phyloP scores from a whole-genome alignment of 257 asterid genomes.

The Solanum commersonii region DNA sequence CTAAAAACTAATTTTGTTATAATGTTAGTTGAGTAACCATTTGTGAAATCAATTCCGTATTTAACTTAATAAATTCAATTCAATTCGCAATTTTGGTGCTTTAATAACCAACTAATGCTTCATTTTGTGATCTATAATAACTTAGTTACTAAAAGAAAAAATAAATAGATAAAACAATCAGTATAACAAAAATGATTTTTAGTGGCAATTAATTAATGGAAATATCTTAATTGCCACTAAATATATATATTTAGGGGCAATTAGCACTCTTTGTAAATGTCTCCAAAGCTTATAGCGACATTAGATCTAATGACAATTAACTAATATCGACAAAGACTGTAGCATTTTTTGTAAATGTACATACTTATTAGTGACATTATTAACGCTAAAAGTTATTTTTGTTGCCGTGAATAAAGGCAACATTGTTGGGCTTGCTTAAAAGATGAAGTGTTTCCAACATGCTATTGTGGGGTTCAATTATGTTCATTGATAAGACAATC shows the following conservation, averaged over 20 bases:
- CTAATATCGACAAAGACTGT: too few species aligned
- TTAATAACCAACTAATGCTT: not conserved
- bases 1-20: too few species aligned
- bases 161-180: not conserved
- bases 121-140: not conserved
- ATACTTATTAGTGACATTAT: too few species aligned
- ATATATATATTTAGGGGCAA: too few species aligned
- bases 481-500: not conserved
- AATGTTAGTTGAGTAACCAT: too few species aligned
- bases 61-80: not conserved
- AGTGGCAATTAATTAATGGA: too few species aligned
- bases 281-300: accelerated
- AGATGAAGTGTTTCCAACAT: not conserved
- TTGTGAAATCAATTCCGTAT: not conserved
- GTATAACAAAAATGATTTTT: too few species aligned
- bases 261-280: too few species aligned
- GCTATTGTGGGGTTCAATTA: not conserved
- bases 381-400: too few species aligned
- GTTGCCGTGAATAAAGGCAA: not conserved
- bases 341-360: too few species aligned
- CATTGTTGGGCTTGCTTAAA: not conserved
- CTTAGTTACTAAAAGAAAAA: not conserved
- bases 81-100: not conserved
- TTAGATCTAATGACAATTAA: too few species aligned
- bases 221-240: too few species aligned